Evolutionary conservation across 139 green algal genomes (phyloP).

Genomic region (Yamagishiella unicocca): DNA sequence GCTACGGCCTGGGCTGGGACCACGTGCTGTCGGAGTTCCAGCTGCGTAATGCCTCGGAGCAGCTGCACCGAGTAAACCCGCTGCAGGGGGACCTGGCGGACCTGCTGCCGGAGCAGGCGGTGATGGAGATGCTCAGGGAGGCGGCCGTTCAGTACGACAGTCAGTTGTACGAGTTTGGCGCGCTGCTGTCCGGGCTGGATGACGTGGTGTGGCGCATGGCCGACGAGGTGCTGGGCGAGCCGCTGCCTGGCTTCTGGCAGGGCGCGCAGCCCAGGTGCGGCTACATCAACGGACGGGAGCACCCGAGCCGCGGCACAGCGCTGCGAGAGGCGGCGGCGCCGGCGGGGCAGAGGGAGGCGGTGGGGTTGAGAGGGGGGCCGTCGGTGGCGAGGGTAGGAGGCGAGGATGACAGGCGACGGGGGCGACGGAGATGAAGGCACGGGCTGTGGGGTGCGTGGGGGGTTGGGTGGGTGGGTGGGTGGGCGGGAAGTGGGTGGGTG

Average conservation of each 20-base stretch:
- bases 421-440: too few relatives aligned
- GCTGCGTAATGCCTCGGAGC: background rate
- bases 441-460: too few relatives aligned
- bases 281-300: too few relatives aligned
- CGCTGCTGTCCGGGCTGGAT: slow-evolving; percentile 38
- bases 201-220: slow-evolving; percentile 32
- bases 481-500: too few relatives aligned
- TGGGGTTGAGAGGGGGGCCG: too few relatives aligned
- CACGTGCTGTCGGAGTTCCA: background rate
- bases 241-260: slow-evolving; percentile 2
- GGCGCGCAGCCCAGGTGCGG: background rate
- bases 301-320: too few relatives aligned
- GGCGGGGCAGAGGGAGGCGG: too few relatives aligned
- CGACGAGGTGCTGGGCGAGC: background rate
- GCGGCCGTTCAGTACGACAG: slow-evolving; percentile 21
- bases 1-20: slow-evolving; percentile 15
- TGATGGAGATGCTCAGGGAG: background rate
- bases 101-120: background rate
- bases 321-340: too few relatives aligned
- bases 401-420: too few relatives aligned
- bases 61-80: background rate
- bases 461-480: too few relatives aligned
- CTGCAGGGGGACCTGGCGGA: background rate
- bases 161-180: slow-evolving; percentile 20
- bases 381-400: too few relatives aligned